Evolutionary conservation across 2,329 filamentous ascomycete genomes (phyloP), one percentile per base, ranked within the genome.

Genomic region (Chaetomiaceae sp.): DNA sequence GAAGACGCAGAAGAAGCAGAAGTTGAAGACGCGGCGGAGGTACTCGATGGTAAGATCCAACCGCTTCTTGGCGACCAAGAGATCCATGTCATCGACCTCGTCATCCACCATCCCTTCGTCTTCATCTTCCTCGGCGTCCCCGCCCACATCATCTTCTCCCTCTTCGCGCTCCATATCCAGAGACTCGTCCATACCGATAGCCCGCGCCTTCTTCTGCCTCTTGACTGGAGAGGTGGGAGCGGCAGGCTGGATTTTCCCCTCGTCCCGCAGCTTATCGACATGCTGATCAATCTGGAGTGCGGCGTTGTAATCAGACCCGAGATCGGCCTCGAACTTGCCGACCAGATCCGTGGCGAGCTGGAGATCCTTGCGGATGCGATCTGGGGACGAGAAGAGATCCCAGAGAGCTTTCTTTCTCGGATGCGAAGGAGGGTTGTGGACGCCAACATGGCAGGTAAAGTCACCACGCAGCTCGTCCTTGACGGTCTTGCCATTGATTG

Each of bases 1-100:
- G 60, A 99, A 97, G 5, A 99, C 95, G 67, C 93, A 99, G 74
- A 97, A 99, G 76, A 99, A 96, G 74, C 93, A 99, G 72, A 99
- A 97, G 71, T 93, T 96, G 77, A 95, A 95, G 46, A 99, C 93
- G 14, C 93, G 85, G 46, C 93, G 89, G 53, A 99, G 78, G 67
- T 99, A 99, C 71, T 99, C 93, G 47, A 97, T 93, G 68, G 96
- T 78, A 31, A 99, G 76, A 70, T 99, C 93, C 44, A 99, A 81
- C 64, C 93, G 91, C 76, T 99, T 97, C 79, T 97, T 97, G 76
- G 95, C 93, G 35, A 85, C 79, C 48, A 96, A 69, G 34, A 96
- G 74, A 35, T 96, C 89, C 64, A 96, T 89, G 62, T 95, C 89
- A 60, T 99, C 92, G 30, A 85, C 78, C 55, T 96, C 92, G 46